A percentile compares a stretch with the other conserved stretches of the same genome.
phyloP scores from a whole-genome alignment of 2,329 filamentous ascomycete species.

The Xylaria hypoxylon region DNA sequence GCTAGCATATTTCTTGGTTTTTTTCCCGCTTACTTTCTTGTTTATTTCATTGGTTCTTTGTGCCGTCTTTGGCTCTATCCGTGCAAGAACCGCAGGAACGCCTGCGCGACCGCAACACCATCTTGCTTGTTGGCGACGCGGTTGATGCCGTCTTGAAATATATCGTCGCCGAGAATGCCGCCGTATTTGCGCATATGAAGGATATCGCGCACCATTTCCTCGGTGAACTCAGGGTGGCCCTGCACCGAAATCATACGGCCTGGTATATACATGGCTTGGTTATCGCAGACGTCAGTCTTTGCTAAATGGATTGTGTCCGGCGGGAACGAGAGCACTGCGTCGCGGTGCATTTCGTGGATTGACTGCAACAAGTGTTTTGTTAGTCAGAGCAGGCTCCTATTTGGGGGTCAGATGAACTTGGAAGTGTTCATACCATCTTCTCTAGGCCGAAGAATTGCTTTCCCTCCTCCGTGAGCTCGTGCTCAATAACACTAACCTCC shows the following conservation, averaged over 20 bases:
- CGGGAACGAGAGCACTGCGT: slow-evolving; percentile 76
- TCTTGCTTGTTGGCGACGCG: slow-evolving; percentile 78
- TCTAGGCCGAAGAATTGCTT: slow-evolving; percentile 77
- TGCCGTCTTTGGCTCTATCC: slow-evolving; percentile 56
- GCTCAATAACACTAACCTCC: slow-evolving; percentile 81
- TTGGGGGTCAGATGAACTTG: slow-evolving; percentile 1
- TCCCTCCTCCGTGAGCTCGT: slow-evolving; percentile 76
- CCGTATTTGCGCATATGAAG: slow-evolving; percentile 71
- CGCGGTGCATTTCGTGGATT: slow-evolving; percentile 88
- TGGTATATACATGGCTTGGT: slow-evolving; percentile 83
- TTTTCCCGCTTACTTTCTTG: slow-evolving; percentile 1
- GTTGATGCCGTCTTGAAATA: slow-evolving; percentile 75
- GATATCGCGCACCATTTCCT: slow-evolving; percentile 76
- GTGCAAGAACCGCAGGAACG: slow-evolving; percentile 81
- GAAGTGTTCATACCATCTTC: slow-evolving; percentile 59
- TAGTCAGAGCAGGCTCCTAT: slow-evolving; percentile 7
- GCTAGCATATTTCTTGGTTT: not conserved
- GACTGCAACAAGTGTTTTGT: slow-evolving; percentile 56
- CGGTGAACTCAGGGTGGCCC: slow-evolving; percentile 86
- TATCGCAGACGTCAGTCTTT: slow-evolving; percentile 72
- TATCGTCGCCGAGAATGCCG: slow-evolving; percentile 76
- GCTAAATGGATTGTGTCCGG: slow-evolving; percentile 71
- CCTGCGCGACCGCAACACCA: slow-evolving; percentile 78
- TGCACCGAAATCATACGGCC: slow-evolving; percentile 79
- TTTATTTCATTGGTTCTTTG: not conserved